Base-by-base conservation (phyloP, 2,329 filamentous ascomycete species). In the Neofusicoccum ribis region DNA sequence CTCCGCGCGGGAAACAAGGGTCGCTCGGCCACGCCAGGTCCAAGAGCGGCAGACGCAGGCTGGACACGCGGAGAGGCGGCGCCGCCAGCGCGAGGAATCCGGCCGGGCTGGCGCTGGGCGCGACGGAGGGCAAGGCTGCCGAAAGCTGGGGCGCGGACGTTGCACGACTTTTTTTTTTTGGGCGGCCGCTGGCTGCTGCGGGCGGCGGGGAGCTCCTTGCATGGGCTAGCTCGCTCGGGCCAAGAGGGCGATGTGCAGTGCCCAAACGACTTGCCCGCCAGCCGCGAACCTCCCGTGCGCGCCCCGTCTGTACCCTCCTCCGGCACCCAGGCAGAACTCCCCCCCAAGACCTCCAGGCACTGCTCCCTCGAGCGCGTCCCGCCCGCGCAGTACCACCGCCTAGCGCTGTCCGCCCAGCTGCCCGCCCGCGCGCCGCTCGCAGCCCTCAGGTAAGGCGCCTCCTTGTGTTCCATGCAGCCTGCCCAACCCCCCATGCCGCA, bases 401-500 rank as follows among this genome's bases (percentile, higher is more conserved):
- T 47, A 47, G 56, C 56, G 41, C 56, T 60, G 56, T n/a, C 27
- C 7, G 11, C 43, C 56, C 36, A n/a, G 36, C 43, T 12, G 43
- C 56, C 41, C 15, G 3, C 17, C 31, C n/a, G 34, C 59, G 59
- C 59, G 37, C 37, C 46, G 44, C 20, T 27, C 23, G 34, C 59
- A 39, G 17, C 43, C 46, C 59, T 41, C 34, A 62, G 59, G 59
- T 62, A 62, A 62, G 59, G 59, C 47, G 59, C 59, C 62, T 64
- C 62, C 62, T 54, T 64, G 62, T 64, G 61, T 64, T 47, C 39
- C 61, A 64, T 56, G 61, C 61, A 54, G 27, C 50, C 62, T 54
- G 60, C 49, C 60, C 60, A 37, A 36, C 52, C 62, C 49, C 62
- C 62, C 50, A 47, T 54, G 51, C 51, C 43, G 44, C 62, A 31